Evolutionary conservation across 495 filamentous ascomycete species (phyloP).

Genomic region (Aspergillus panamensis): DNA sequence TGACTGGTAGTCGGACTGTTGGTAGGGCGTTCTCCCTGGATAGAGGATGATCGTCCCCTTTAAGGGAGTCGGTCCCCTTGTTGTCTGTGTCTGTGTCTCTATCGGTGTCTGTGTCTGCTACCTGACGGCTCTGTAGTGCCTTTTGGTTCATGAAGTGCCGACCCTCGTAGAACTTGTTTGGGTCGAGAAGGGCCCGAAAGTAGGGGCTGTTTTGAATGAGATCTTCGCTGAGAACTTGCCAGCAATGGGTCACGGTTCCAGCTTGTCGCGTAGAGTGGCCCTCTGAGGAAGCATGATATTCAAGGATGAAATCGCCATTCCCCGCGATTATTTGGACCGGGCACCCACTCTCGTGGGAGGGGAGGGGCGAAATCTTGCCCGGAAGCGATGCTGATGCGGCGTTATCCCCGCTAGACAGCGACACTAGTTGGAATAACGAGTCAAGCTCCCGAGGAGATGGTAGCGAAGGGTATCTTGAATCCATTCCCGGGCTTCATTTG

Average conservation of each 20-base stretch:
- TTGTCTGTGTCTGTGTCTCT: too few species aligned
- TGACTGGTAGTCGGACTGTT: conserved; percentile 27
- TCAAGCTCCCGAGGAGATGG: background rate
- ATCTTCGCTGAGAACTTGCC: conserved; percentile 35
- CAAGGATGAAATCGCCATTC: conserved; percentile 37
- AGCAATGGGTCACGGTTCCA: conserved; percentile 19
- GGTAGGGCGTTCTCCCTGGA: conserved; percentile 21
- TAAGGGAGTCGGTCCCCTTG: background rate
- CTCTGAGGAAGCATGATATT: conserved; percentile 28
- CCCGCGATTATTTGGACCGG: conserved; percentile 22
- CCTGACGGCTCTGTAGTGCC: background rate
- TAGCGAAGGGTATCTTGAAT: conserved; percentile 17
- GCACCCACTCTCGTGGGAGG: background rate
- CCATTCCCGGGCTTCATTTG: background rate
- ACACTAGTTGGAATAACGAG: conserved; percentile 6
- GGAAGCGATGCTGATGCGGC: background rate
- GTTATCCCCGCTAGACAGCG: background rate
- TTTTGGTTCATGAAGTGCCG: conserved; percentile 33
- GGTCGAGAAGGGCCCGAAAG: conserved; percentile 45
- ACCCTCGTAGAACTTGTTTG: conserved; percentile 48
- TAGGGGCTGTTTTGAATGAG: conserved; percentile 40
- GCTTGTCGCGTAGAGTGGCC: conserved; percentile 2
- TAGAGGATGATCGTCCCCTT: background rate
- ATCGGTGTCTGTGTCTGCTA: too few species aligned
- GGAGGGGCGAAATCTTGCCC: background rate